Evolutionary conservation across 257 asterid species (phyloP).

Genomic region (Capsicum chinense): DNA sequence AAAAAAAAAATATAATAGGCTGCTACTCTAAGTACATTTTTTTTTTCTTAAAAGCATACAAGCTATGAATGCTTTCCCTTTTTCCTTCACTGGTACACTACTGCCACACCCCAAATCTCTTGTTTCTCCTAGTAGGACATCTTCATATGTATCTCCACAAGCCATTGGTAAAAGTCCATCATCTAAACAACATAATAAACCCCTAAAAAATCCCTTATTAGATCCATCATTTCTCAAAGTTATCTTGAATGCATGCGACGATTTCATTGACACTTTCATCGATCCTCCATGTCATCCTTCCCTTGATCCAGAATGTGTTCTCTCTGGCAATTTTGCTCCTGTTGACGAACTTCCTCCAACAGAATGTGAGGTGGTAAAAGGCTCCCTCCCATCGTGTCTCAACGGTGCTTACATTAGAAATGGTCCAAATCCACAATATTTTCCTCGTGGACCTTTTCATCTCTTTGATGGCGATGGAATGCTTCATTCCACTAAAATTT

Average conservation of each 20-base stretch:
- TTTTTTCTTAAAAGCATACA: neutral
- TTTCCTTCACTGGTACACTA: neutral
- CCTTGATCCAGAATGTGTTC: constrained; percentile 51
- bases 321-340: constrained; percentile 66
- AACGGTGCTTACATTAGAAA: constrained; percentile 78
- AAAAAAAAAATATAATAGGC: neutral
- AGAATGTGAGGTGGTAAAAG: constrained; percentile 56
- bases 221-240: constrained; percentile 32
- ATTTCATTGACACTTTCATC: constrained; percentile 40
- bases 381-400: constrained; percentile 64
- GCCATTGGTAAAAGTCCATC: neutral
- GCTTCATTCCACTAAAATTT: constrained; percentile 66
- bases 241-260: constrained; percentile 38
- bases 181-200: neutral
- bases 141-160: neutral
- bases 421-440: constrained; percentile 79
- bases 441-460: constrained; percentile 80
- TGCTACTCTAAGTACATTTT: too few species aligned
- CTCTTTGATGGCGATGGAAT: constrained; percentile 83
- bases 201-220: neutral
- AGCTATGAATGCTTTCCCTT: neutral
- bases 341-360: constrained; percentile 74
- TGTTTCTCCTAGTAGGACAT: neutral
- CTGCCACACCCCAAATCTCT: neutral
- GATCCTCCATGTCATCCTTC: constrained; percentile 64